A percentile compares a stretch with the other conserved stretches of the same genome.
phyloP scores from a whole-genome alignment of 768 basidiomycete species.

The Paxillus involutus region DNA sequence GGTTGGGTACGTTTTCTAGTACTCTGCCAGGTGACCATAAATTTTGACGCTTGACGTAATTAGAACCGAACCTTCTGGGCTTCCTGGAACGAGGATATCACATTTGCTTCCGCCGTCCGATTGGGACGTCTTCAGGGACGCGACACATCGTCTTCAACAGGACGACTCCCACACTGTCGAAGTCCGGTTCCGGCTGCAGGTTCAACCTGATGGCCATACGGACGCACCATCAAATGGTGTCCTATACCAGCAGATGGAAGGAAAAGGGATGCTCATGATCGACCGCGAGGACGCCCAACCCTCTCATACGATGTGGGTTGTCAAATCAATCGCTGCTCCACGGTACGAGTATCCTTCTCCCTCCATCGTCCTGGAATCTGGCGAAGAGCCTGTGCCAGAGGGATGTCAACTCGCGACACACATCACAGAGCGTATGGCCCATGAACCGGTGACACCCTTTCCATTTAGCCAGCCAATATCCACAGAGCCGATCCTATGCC shows the following conservation, averaged over 20 bases:
- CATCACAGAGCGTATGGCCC: constrained; percentile 35
- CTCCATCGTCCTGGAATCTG: constrained; percentile 53
- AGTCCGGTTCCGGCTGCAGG: constrained; percentile 82
- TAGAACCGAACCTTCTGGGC: constrained; percentile 81
- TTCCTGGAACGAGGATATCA: constrained; percentile 80
- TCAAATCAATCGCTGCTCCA: constrained; percentile 76
- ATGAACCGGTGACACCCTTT: constrained; percentile 65
- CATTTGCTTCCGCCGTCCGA: constrained; percentile 77
- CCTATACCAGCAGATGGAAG: constrained; percentile 88
- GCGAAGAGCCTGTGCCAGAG: constrained; percentile 34
- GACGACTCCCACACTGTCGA: constrained; percentile 96
- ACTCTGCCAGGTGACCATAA: not conserved
- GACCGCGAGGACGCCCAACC: constrained; percentile 86
- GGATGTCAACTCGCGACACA: constrained; percentile 44
- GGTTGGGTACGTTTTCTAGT: constrained; percentile 63
- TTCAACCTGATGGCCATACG: constrained; percentile 57
- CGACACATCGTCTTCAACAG: constrained; percentile 78
- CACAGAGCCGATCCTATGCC: constrained; percentile 84
- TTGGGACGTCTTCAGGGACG: constrained; percentile 81
- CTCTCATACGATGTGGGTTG: constrained; percentile 98
- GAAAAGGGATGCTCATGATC: constrained; percentile 97
- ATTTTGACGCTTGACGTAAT: constrained; percentile 14
- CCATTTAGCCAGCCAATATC: constrained; percentile 78
- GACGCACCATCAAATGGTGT: constrained; percentile 51
- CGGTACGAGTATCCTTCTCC: constrained; percentile 68